Percentiles rank a stretch among this genome's conserved stretches.
These are phyloP conservation scores for Beauveria sp. DNA, from an alignment of 2,329 filamentous ascomycete species.

Conservation along the genomic window DNA sequence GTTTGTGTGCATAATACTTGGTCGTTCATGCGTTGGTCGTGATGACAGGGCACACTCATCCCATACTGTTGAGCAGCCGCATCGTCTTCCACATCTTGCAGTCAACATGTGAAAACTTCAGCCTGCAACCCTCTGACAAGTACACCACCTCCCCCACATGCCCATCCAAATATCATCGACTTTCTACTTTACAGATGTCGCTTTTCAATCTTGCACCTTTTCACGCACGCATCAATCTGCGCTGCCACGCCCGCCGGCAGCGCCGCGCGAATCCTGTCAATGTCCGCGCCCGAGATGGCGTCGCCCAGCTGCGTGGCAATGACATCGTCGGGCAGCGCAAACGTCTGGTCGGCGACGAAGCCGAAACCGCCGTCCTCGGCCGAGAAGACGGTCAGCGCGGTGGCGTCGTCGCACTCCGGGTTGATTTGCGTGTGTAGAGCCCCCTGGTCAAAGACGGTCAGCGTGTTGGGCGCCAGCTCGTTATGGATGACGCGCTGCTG, in stretches of 20 bases:
- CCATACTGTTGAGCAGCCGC: neutral
- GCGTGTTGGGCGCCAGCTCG: conserved; percentile 35
- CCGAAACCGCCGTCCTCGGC: conserved; percentile 45
- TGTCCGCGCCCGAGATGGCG: conserved; percentile 36
- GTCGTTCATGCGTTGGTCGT: too few relatives aligned
- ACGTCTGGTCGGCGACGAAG: conserved; percentile 41
- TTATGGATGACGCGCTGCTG: conserved; percentile 35
- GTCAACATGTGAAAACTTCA: too few relatives aligned
- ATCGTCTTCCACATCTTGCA: too few relatives aligned
- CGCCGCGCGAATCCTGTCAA: conserved; percentile 33
- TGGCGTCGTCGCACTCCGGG: conserved; percentile 41
- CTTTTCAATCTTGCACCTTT: conserved; percentile 7
- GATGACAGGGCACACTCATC: neutral
- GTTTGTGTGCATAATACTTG: too few relatives aligned
- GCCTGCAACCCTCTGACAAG: too few relatives aligned
- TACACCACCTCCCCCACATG: too few relatives aligned
- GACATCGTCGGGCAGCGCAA: conserved; percentile 37
- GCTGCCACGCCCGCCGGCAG: neutral
- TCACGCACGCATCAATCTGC: neutral
- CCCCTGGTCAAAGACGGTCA: conserved; percentile 48
- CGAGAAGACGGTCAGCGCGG: conserved; percentile 43
- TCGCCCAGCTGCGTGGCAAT: conserved; percentile 39
- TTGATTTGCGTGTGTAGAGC: conserved; percentile 50
- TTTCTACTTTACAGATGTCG: neutral
- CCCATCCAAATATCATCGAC: neutral